phyloP scores from a whole-genome alignment of 208 protist genomes.

The Novymonas esmeraldas region DNA sequence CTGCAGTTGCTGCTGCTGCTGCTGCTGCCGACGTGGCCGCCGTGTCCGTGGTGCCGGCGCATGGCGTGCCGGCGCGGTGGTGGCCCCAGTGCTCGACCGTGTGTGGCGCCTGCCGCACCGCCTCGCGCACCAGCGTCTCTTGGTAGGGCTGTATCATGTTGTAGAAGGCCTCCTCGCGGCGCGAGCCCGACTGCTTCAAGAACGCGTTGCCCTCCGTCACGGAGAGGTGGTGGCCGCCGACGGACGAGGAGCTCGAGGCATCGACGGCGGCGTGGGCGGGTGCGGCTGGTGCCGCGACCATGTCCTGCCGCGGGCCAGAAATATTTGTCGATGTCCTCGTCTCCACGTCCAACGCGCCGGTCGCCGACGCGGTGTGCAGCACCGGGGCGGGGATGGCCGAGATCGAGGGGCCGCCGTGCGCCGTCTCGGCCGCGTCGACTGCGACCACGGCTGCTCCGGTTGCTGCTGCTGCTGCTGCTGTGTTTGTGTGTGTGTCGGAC shows the following conservation, averaged over 20 bases:
- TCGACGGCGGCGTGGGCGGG: conserved; percentile 6
- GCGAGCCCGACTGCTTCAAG: conserved; percentile 77
- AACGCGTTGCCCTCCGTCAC: conserved; percentile 63
- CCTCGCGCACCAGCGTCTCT: conserved; percentile 41
- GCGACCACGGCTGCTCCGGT: neutral
- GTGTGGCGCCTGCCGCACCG: conserved; percentile 39
- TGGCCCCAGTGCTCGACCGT: conserved; percentile 26
- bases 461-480: conserved; percentile 2
- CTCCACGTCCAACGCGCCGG: neutral
- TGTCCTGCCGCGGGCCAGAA: neutral
- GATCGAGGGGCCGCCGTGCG: neutral
- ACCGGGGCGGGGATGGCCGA: no score
- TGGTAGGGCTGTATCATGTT: conserved; percentile 66
- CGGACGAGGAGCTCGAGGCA: conserved; percentile 52
- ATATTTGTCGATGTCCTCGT: conserved; percentile 13
- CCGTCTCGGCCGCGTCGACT: neutral
- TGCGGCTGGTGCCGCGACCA: no score
- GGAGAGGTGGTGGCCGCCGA: conserved; percentile 84
- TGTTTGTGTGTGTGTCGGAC: no score
- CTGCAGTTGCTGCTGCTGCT: neutral
- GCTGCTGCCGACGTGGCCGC: neutral
- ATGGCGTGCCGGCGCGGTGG: conserved; percentile 2
- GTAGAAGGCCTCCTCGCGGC: conserved; percentile 84
- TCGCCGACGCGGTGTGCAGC: neutral
- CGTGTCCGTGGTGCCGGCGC: neutral